These are phyloP conservation scores for Fomitopsis serialis DNA, from an alignment of 768 basidiomycete genomes.

Conservation along the genomic window DNA sequence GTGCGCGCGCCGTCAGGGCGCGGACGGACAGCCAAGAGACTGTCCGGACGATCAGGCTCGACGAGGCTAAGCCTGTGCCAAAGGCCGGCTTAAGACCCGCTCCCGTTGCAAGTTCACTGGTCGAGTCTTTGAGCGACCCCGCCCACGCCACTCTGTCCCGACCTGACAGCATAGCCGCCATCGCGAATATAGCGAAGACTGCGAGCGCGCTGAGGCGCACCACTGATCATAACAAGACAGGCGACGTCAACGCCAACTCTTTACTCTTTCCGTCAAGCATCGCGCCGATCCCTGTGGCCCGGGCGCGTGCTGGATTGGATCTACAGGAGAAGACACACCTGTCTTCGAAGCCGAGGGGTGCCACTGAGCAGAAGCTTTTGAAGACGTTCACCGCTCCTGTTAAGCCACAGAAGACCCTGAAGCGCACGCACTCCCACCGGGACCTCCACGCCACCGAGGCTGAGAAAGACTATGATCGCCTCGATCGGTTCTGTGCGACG, in stretches of 20 bases:
- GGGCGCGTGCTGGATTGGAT: background rate
- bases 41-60: background rate
- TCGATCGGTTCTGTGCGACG: background rate
- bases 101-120: background rate
- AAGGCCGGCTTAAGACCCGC: background rate
- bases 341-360: background rate
- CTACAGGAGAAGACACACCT: background rate
- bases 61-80: background rate
- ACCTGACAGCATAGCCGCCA: background rate
- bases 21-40: background rate
- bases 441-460: background rate
- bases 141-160: background rate
- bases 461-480: background rate
- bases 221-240: background rate
- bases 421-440: background rate
- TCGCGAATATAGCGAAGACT: background rate
- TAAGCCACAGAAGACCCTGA: background rate
- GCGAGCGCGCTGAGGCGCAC: background rate
- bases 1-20: background rate
- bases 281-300: background rate
- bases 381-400: background rate
- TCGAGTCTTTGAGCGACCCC: background rate
- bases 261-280: too few species aligned
- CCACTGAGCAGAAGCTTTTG: too few species aligned
- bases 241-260: background rate